A percentile compares a stretch with the other conserved stretches of the same genome.
Conservation (phyloP, 441 rosid species). For the Brassica balearica region DNA sequence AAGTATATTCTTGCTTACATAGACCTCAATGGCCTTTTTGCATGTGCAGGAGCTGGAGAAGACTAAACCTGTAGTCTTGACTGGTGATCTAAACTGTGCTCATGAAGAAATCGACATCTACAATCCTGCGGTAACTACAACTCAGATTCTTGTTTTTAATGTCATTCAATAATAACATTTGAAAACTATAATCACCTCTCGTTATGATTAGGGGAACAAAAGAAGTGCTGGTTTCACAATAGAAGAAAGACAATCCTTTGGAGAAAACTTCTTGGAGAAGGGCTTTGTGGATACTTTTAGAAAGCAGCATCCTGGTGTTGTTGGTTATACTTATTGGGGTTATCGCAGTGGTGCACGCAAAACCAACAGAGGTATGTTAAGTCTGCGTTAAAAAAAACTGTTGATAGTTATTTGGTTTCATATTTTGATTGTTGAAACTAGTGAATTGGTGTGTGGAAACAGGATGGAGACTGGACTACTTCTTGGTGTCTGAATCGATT, state of each 20-base stretch:
- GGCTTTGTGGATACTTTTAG: constrained; percentile 93
- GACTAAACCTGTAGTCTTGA: constrained; percentile 91
- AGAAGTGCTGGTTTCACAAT: constrained; percentile 95
- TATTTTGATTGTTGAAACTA: background rate
- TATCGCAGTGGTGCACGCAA: constrained; percentile 84
- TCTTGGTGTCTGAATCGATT: constrained; percentile 82
- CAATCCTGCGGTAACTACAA: constrained; percentile 74
- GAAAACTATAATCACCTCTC: background rate
- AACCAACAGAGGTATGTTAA: constrained; percentile 75
- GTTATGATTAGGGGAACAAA: constrained; percentile 70
- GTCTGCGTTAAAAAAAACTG: background rate
- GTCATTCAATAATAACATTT: constrained; percentile 8
- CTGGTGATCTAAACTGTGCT: constrained; percentile 95
- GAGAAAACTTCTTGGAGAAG: constrained; percentile 72
- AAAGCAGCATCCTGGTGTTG: constrained; percentile 80
- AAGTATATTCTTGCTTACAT: constrained; percentile 5
- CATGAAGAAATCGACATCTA: constrained; percentile 93
- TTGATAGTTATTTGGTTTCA: constrained; percentile 21
- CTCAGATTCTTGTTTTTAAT: background rate
- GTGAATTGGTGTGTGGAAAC: constrained; percentile 39
- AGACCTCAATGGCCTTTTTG: constrained; percentile 22
- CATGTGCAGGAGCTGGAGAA: constrained; percentile 80
- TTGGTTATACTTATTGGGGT: constrained; percentile 96
- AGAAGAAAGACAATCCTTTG: constrained; percentile 93
- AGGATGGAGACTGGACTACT: constrained; percentile 99